phyloP scores from a whole-genome alignment of 345 rosid species.

The Sisymbrium altissimum region DNA sequence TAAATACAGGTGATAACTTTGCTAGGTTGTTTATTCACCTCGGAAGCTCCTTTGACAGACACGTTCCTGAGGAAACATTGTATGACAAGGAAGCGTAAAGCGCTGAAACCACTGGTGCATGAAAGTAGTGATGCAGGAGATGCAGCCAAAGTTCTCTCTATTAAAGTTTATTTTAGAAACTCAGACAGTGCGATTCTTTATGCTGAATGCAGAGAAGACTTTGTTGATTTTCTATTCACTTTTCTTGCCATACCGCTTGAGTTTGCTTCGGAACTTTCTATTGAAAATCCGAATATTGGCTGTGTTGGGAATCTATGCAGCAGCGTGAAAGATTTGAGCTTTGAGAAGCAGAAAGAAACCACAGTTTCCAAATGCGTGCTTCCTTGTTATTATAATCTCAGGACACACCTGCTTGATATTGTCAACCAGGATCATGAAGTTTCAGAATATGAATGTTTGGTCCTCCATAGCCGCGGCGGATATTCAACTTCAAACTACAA shows the following conservation, averaged over 20 bases:
- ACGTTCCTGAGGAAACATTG: conserved; percentile 8
- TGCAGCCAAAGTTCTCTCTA: background rate
- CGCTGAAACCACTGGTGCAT: background rate
- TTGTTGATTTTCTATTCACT: conserved; percentile 12
- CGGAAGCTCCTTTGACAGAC: conserved; percentile 15
- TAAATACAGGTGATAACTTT: conserved; percentile 3
- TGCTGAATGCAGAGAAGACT: conserved; percentile 22
- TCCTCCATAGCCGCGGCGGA: background rate
- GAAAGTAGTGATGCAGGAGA: background rate
- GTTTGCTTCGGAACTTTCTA: background rate
- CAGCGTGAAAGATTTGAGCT: conserved; percentile 2
- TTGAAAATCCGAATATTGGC: background rate
- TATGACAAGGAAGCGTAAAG: background rate
- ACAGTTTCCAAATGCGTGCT: background rate
- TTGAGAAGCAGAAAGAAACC: background rate
- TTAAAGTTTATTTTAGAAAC: background rate
- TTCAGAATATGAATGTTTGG: conserved; percentile 1
- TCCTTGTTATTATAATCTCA: background rate
- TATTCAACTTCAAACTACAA: background rate
- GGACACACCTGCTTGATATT: background rate
- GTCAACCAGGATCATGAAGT: background rate
- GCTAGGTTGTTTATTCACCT: conserved; percentile 10
- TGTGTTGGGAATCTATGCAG: conserved; percentile 1
- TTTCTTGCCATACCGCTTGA: conserved; percentile 22
- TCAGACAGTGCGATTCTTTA: background rate